Base-by-base conservation (phyloP, 306 rosid genomes). In the Rosa persica region DNA sequence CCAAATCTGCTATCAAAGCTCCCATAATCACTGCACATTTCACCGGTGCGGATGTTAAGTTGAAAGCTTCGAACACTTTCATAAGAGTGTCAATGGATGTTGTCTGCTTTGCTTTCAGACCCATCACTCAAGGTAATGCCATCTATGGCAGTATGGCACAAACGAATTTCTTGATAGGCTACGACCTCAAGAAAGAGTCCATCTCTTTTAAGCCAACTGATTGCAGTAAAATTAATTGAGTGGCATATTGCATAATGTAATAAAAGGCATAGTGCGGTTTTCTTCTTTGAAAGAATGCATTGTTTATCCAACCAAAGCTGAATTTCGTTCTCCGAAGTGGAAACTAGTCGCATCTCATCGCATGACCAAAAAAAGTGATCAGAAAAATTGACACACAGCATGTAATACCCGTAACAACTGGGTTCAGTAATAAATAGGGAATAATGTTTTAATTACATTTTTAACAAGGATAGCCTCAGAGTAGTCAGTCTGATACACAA, bases 71-170 rank as follows among this genome's bases (percentile, higher is more conserved):
- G 25, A 27, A 17, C 61, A 49, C 20, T 12, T 71, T 71, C 25
- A 3, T 17, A 30, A 49, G 75, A 16, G 23, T 71, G 46, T 8
- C 62, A 8, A 71, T 49, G 62, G 75, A 71, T 4, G 62, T 71
- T 49, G 75, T 46, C 11, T 30, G 75, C 75, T 48, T 71, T 4
- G 75, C 62, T 48, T 71, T 30, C 75, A 71, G 61, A 27, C 61
- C 61, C 15, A 8, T 48, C 17, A 49, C 8, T 30, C 0, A 12
- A 0, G 0, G 0, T 5, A 22, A 36, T 1, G 23, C 62, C 19
- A 76, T 89, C 39, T 81, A 81, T 13, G 88, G 90, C 6, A 87
- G 80, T 22, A 0, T 85, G 42, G 89, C 89, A 5, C 89, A 87
- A 12, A 52, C 17, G 25, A 87, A 81, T 72, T n/a, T 83, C 42